These are phyloP conservation scores for Talaromyces nanjingensis DNA, from an alignment of 495 filamentous ascomycete species.

Conservation along the genomic window DNA sequence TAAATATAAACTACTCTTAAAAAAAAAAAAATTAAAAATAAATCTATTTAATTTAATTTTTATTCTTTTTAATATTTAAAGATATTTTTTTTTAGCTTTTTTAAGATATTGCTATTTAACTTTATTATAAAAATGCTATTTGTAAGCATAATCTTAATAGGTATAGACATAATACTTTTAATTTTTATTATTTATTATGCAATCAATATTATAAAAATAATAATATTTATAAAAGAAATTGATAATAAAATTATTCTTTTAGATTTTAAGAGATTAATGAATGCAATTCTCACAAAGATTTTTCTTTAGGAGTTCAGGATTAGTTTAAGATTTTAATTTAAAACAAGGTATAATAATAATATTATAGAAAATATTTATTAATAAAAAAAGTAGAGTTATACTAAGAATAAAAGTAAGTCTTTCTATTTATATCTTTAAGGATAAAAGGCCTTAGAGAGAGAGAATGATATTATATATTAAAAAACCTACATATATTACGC, in stretches of 20 bases:
- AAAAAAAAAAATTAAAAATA: not conserved
- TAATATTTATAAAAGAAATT: not conserved
- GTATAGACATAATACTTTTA: too few relatives aligned
- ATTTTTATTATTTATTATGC: not conserved
- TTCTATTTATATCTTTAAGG: not conserved
- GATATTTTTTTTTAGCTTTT: too few relatives aligned
- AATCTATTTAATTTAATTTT: not conserved
- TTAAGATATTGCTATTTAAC: too few relatives aligned
- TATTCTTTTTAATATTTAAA: not conserved
- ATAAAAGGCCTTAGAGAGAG: not conserved
- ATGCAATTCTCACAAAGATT: too few relatives aligned
- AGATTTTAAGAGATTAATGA: not conserved
- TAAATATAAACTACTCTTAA: too few relatives aligned
- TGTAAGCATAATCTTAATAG: too few relatives aligned
- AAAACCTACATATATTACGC: too few relatives aligned
- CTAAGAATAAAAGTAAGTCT: too few relatives aligned
- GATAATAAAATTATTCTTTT: not conserved
- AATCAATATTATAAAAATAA: not conserved
- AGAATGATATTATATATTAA: not conserved
- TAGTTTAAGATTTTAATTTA: not conserved
- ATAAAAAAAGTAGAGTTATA: too few relatives aligned
- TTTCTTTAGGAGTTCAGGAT: too few relatives aligned
- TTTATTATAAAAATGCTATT: not conserved
- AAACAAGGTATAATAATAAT: not conserved
- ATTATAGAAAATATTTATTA: too few relatives aligned